Evolutionary conservation across 2,329 filamentous ascomycete genomes (phyloP), one percentile per base, ranked within the genome.

Genomic region (Penicillium sp.): DNA sequence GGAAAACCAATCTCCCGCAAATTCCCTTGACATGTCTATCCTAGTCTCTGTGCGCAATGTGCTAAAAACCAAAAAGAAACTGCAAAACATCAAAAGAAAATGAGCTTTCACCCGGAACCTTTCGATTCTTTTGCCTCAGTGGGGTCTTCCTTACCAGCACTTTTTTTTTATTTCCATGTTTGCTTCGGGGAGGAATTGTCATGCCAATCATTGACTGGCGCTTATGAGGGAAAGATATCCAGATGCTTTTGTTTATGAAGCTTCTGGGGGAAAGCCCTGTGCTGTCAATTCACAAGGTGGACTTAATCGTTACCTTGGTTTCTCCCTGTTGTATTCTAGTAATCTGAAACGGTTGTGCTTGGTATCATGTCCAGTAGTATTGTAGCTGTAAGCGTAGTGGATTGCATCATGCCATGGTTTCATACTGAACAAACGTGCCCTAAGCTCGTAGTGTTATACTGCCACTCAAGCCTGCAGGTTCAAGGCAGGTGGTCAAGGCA

Each of bases 151-250:
- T 57, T 61, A 55, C 64, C 62, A 63, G 56, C 64, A 61, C 61
- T 56, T 60, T 59, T 61, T 38, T 62, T 56, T 66, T 61, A 64
- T 61, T 64, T 66, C 60, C 55, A 59, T 62, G 59, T 63, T 64
- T 63, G 59, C 66, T 68, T 66, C 66, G 62, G 65, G 69, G 70
- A 68, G 69, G 69, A 67, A 73, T 73, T 65, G 67, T 65, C 61
- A 71, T 67, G 73, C 74, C 71, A 73, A 72, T 81, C 77, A 82
- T 81, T 85, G 85, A 82, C 82, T 78, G 81, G 88, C 86, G 88
- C 92, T 97, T 83, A 97, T 89, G 92, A 97, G 92, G 93, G 93
- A 97, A 97, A 97, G 93, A 97, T 92, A 96, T 88, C 91, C 73
- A 72, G 72, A 68, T 69, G 78, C 75, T 73, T 74, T 76, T 67